A percentile compares a stretch with the other conserved stretches of the same genome.
These are phyloP conservation scores for Cryphonectria nitschkei DNA, from an alignment of 2,329 filamentous ascomycete genomes.

Conservation along the genomic window DNA sequence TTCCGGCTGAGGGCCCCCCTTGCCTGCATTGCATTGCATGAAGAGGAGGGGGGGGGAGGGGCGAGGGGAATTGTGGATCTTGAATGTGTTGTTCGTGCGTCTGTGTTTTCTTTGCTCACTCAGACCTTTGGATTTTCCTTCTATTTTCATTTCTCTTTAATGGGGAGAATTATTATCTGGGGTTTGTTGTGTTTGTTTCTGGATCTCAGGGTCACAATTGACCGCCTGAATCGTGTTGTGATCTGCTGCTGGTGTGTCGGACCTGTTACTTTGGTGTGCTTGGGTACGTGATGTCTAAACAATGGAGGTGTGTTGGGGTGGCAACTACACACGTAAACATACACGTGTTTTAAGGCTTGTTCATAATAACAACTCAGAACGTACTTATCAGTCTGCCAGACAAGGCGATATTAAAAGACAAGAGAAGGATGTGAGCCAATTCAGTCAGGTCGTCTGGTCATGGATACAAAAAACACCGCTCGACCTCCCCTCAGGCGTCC, in stretches of 20 bases:
- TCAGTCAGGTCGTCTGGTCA: too few species aligned
- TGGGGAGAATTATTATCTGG: not conserved
- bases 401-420: not conserved
- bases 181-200: not conserved
- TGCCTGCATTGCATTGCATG: constrained; percentile 7
- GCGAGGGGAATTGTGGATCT: not conserved
- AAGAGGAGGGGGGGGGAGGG: not conserved
- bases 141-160: too few species aligned
- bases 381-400: not conserved
- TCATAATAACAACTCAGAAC: not conserved
- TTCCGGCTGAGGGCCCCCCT: not conserved
- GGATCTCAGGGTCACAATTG: not conserved
- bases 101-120: not conserved
- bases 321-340: not conserved
- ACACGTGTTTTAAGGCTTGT: not conserved
- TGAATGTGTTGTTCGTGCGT: constrained; percentile 1
- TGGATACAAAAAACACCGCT: too few species aligned
- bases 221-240: not conserved
- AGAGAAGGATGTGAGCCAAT: too few species aligned
- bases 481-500: too few species aligned
- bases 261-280: too few species aligned
- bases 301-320: not conserved
- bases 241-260: too few species aligned
- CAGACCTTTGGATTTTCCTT: not conserved
- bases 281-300: too few species aligned